These are phyloP conservation scores for Carex parvula DNA, from an alignment of 176 grass and related monocot species.

Conservation along the genomic window DNA sequence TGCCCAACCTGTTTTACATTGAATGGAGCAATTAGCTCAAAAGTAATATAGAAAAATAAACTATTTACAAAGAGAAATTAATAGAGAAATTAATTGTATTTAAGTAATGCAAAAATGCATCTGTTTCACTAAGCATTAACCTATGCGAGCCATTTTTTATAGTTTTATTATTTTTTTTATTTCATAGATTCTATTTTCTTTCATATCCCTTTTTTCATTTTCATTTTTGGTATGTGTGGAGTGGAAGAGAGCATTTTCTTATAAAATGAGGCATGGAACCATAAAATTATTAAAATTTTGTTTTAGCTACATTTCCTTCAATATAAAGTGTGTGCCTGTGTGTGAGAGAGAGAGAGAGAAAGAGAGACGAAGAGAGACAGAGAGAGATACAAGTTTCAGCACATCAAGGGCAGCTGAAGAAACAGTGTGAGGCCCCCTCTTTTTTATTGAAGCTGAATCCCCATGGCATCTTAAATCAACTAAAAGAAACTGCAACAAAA, in stretches of 20 bases:
- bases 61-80: slow-evolving; percentile 12
- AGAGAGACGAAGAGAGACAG: neutral
- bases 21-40: slow-evolving; percentile 20
- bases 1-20: slow-evolving; percentile 57
- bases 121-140: neutral
- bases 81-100: slow-evolving; percentile 17
- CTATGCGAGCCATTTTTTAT: neutral
- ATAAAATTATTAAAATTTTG: neutral
- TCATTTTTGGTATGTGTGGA: neutral
- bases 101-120: slow-evolving; percentile 10
- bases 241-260: neutral
- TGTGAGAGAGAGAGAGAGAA: neutral
- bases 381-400: slow-evolving; percentile 78
- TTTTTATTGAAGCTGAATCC: slow-evolving; percentile 73
- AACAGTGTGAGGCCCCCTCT: slow-evolving; percentile 72
- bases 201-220: neutral
- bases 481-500: slow-evolving; percentile 74
- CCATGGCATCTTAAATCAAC: slow-evolving; percentile 97
- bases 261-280: neutral
- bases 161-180: neutral
- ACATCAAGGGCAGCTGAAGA: slow-evolving; percentile 85
- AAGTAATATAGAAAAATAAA: slow-evolving; percentile 1
- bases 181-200: neutral
- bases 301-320: neutral
- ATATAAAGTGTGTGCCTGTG: neutral